Evolutionary conservation across 2,329 filamentous ascomycete species (phyloP).

Genomic region (Phaeosphaeriaceae sp.): DNA sequence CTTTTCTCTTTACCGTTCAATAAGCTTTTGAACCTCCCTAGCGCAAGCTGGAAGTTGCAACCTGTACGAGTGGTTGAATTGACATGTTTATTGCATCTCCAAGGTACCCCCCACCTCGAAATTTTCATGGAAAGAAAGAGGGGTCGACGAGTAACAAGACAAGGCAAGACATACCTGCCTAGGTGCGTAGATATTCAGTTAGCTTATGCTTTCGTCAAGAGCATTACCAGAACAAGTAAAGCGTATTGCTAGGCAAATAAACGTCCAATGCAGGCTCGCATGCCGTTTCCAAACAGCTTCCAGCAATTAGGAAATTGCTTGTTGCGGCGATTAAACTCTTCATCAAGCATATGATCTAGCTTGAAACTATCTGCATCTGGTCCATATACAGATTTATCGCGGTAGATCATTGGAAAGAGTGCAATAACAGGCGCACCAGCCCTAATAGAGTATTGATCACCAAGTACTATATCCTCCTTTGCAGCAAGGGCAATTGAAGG

Average conservation of each 20-base stretch:
- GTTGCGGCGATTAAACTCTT: conserved; percentile 48
- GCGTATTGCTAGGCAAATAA: conserved; percentile 63
- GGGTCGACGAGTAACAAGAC: too few relatives aligned
- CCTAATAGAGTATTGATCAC: conserved; percentile 48
- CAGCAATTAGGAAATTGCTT: conserved; percentile 50
- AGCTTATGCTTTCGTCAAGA: conserved; percentile 55
- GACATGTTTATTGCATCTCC: too few relatives aligned
- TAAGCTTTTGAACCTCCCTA: conserved; percentile 11
- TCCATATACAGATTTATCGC: conserved; percentile 52
- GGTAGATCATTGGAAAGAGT: conserved; percentile 47
- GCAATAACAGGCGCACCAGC: conserved; percentile 40
- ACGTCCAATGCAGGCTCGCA: conserved; percentile 60
- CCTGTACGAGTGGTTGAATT: background rate
- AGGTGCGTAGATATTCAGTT: too few relatives aligned
- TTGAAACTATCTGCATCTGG: conserved; percentile 53
- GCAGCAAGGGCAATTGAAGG: conserved; percentile 55
- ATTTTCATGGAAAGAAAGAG: too few relatives aligned
- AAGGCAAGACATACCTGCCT: too few relatives aligned
- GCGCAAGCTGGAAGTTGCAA: conserved; percentile 5
- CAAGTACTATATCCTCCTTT: conserved; percentile 41
- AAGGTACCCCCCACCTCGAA: too few relatives aligned
- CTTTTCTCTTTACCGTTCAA: conserved; percentile 11
- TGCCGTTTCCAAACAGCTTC: conserved; percentile 64
- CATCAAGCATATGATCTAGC: conserved; percentile 57
- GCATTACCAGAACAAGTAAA: conserved; percentile 52